Evolutionary conservation across 208 protist species (phyloP), one percentile per base, ranked within the genome.

Genomic region (Crithidia acanthocephali): DNA sequence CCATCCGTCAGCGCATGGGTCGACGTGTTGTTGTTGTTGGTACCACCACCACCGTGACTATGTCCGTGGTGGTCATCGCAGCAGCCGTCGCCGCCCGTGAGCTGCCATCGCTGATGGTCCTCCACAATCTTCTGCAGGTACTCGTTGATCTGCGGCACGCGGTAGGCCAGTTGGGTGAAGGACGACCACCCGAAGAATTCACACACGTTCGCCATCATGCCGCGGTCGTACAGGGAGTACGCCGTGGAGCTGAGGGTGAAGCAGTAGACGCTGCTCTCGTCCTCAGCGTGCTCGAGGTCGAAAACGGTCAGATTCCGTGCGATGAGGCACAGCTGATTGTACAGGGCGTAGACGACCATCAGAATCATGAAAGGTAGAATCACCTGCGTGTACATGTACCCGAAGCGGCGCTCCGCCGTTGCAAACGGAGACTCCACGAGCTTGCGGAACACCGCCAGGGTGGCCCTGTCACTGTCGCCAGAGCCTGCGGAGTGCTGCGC

Each of bases 161-260:
- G 79, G 78, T 91, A 86, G 5, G 57, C 35, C 6, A 68, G 25
- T 32, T 52, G 61, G n/a, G 62, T 66, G 9, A 92, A 64, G 15
- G 80, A 65, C 23, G 85, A 77, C 28, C 65, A 59, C 16, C 57
- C 22, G 23, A 92, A 83, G 48, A 93, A 93, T 2, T 81, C 67
- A 7, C 48, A 32, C 2, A 88, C 6, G 75, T 96, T 96, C 7
- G 35, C 44, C 50, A 22, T 56, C 30, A 48, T 59, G 22, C 91
- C 91, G 1, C 50, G 59, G 69, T 96, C 87, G 68, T 84, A 96
- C 23, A 96, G 68, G 32, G 73, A 85, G 79, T 94, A 94, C 22
- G 81, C 76, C 25, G 62, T 74, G 15, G 68, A 48, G 8, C 81
- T 83, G 8, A 96, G 66, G 22, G 59, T 28, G 61, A 96, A 94